Evolutionary conservation across 2,329 filamentous ascomycete genomes (phyloP).

Genomic region (Botryotinia narcissicola): DNA sequence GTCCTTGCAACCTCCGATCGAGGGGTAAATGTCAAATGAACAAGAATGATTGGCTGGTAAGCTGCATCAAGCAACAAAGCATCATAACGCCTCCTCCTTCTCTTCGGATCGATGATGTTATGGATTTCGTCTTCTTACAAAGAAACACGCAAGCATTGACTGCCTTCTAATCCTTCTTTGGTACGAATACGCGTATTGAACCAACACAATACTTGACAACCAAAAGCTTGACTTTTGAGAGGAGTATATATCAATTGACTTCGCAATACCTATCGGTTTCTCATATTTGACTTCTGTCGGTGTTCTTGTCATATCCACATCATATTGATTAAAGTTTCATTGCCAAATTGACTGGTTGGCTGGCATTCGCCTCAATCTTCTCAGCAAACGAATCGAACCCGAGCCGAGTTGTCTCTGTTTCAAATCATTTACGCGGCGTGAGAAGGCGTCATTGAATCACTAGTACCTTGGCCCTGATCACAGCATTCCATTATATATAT

Average conservation of each 20-base stretch:
- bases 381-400: neutral
- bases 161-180: neutral
- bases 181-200: neutral
- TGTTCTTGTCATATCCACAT: neutral
- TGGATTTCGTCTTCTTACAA: slow-evolving; percentile 16
- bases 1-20: slow-evolving; percentile 22
- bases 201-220: neutral
- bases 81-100: neutral
- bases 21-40: slow-evolving; percentile 24
- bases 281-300: neutral
- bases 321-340: neutral
- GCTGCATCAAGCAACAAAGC: slow-evolving; percentile 9
- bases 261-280: neutral
- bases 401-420: slow-evolving; percentile 6
- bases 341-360: neutral
- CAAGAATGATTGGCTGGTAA: slow-evolving; percentile 6
- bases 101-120: slow-evolving; percentile 22
- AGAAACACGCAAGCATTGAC: slow-evolving; percentile 22
- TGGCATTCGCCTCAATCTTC: neutral
- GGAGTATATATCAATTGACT: neutral
- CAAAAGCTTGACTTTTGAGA: neutral
- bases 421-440: neutral
- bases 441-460: slow-evolving; percentile 16
- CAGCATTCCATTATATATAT: slow-evolving; percentile 10
- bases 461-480: slow-evolving; percentile 2